These are phyloP conservation scores for Ustilago bromivora DNA, from an alignment of 1,284 basidiomycete genomes.

Conservation along the genomic window DNA sequence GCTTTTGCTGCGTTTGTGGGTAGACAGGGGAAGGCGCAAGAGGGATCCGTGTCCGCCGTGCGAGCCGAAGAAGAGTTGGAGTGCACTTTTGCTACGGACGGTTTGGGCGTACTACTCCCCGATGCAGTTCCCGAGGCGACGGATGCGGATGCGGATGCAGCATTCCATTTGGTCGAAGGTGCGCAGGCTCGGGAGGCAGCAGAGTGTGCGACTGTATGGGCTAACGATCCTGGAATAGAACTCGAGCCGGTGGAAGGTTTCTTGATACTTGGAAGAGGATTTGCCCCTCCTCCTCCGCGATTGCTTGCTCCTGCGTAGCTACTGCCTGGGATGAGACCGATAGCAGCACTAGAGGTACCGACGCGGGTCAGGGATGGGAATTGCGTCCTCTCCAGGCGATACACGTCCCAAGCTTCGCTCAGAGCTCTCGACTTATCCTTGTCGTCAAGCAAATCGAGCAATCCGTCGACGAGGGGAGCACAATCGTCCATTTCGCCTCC, in stretches of 20 bases:
- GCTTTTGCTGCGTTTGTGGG: slow-evolving; percentile 52
- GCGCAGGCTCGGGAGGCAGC: slow-evolving; percentile 14
- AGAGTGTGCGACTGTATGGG: slow-evolving; percentile 44
- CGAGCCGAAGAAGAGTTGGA: slow-evolving; percentile 2
- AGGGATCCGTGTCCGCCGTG: too few relatives aligned
- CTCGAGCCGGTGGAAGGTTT: slow-evolving; percentile 71
- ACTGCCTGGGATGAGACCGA: background rate
- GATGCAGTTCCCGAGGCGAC: background rate
- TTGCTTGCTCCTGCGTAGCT: slow-evolving; percentile 25
- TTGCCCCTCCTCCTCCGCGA: slow-evolving; percentile 75
- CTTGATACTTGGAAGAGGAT: slow-evolving; percentile 85
- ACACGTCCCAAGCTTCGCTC: slow-evolving; percentile 82
- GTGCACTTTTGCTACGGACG: slow-evolving; percentile 36
- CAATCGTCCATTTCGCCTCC: slow-evolving; percentile 72
- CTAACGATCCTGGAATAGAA: slow-evolving; percentile 57
- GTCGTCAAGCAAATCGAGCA: slow-evolving; percentile 73
- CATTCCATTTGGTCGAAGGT: slow-evolving; percentile 22
- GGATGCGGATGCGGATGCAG: background rate
- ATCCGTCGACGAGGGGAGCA: slow-evolving; percentile 78
- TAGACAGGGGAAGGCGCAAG: slow-evolving; percentile 52
- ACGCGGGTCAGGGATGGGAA: slow-evolving; percentile 42
- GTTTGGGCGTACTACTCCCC: slow-evolving; percentile 15
- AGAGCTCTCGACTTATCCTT: slow-evolving; percentile 85
- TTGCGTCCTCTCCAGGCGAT: slow-evolving; percentile 80
- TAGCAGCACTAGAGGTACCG: background rate